These are phyloP conservation scores for Cichorium intybus DNA, from an alignment of 140 eudicot genomes.

Conservation along the genomic window DNA sequence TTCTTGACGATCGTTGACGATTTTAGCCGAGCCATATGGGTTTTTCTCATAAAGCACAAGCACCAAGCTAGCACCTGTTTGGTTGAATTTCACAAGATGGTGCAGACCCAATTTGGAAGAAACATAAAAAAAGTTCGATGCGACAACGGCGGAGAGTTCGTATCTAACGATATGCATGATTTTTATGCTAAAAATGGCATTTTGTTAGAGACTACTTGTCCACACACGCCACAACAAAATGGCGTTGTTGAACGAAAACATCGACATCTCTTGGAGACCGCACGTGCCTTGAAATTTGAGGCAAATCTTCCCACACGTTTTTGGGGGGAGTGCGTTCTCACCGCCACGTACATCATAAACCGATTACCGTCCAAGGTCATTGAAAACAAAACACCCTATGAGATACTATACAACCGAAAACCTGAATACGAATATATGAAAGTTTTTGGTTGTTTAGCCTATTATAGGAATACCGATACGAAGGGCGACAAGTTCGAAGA, in stretches of 20 bases:
- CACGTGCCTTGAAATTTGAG: neutral
- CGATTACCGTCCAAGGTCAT: neutral
- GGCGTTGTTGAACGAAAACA: neutral
- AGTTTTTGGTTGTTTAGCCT: too few species aligned
- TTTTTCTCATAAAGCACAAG: neutral
- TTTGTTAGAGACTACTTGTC: neutral
- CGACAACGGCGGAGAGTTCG: neutral
- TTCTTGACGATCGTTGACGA: neutral
- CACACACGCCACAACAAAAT: neutral
- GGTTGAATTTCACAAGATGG: neutral
- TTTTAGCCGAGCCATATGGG: neutral
- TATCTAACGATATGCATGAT: neutral
- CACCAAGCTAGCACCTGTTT: neutral
- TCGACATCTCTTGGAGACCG: neutral
- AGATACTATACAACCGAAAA: neutral
- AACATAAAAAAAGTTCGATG: too few species aligned
- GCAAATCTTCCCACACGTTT: neutral
- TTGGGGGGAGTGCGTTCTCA: neutral
- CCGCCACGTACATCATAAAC: neutral
- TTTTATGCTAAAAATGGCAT: neutral
- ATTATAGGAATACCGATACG: too few species aligned
- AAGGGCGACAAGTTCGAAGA: too few species aligned
- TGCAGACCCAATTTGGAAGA: neutral
- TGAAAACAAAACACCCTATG: neutral
- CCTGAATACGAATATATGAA: too few species aligned